These are phyloP conservation scores for Pythium monospermum DNA, from an alignment of 352 stramenopile genomes.

Conservation along the genomic window DNA sequence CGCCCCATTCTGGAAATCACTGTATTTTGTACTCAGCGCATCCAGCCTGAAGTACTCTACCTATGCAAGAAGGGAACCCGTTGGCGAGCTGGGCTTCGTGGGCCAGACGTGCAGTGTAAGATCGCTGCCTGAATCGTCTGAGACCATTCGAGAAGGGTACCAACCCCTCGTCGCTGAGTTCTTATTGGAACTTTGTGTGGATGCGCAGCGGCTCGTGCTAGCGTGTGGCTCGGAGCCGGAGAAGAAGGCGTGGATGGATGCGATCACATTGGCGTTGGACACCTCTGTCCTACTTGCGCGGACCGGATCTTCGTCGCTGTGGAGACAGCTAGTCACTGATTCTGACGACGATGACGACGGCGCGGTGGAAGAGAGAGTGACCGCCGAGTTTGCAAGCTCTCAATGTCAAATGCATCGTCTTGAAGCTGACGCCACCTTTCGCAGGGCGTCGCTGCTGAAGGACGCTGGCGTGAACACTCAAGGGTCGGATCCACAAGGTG, in stretches of 20 bases:
- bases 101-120: slow-evolving; percentile 72
- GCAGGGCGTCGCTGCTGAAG: too few species aligned
- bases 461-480: too few species aligned
- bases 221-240: slow-evolving; percentile 78
- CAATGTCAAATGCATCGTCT: too few species aligned
- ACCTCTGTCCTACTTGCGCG: too few species aligned
- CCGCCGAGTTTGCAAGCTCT: too few species aligned
- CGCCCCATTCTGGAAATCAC: slow-evolving; percentile 85
- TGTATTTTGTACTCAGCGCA: slow-evolving; percentile 83
- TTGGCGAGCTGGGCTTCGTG: slow-evolving; percentile 79
- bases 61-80: slow-evolving; percentile 69
- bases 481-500: too few species aligned
- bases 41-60: slow-evolving; percentile 85
- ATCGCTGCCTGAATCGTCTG: slow-evolving; percentile 47
- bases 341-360: too few species aligned
- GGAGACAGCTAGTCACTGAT: too few species aligned
- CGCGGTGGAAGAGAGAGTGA: too few species aligned
- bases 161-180: slow-evolving; percentile 65
- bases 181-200: slow-evolving; percentile 67
- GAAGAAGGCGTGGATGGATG: slow-evolving; percentile 86
- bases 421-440: too few species aligned
- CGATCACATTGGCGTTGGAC: slow-evolving; percentile 78
- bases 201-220: slow-evolving; percentile 76
- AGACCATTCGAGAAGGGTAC: slow-evolving; percentile 67
- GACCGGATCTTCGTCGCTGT: too few species aligned